Conservation (phyloP, 495 filamentous ascomycete genomes). For the Rusavskia elegans region DNA sequence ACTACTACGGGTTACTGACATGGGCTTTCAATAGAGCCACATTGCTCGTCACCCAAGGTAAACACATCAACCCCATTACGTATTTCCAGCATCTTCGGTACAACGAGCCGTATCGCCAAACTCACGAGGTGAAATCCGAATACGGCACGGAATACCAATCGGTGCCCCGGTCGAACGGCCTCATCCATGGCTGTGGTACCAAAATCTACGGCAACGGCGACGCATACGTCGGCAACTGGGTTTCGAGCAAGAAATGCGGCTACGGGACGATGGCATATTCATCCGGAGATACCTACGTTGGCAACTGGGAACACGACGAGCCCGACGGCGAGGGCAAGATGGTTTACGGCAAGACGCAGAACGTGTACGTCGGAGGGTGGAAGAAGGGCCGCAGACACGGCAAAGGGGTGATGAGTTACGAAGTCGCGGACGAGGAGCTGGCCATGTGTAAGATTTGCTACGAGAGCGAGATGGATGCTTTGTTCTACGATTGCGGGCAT, state of each 20-base stretch:
- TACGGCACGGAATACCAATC: slow-evolving; percentile 34
- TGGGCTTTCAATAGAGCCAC: not conserved
- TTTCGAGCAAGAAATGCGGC: slow-evolving; percentile 31
- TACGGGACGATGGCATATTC: slow-evolving; percentile 43
- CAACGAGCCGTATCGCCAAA: slow-evolving; percentile 25
- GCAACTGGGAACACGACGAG: slow-evolving; percentile 38
- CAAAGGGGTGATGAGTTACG: slow-evolving; percentile 45
- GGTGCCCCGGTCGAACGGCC: slow-evolving; percentile 31
- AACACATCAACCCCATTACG: slow-evolving; percentile 28
- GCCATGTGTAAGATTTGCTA: slow-evolving; percentile 50
- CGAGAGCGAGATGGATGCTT: slow-evolving; percentile 41
- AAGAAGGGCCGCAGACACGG: slow-evolving; percentile 45
- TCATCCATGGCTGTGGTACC: slow-evolving; percentile 34
- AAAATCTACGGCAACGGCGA: slow-evolving; percentile 38
- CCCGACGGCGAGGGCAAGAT: slow-evolving; percentile 44
- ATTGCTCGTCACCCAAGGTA: slow-evolving; percentile 22
- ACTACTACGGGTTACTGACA: not conserved
- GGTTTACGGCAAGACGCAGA: slow-evolving; percentile 41
- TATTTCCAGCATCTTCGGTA: slow-evolving; percentile 33
- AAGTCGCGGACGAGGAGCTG: slow-evolving; percentile 46
- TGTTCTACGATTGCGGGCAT: slow-evolving; percentile 53
- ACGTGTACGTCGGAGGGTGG: slow-evolving; percentile 49
- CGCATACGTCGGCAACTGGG: slow-evolving; percentile 38
- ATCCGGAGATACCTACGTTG: slow-evolving; percentile 46
- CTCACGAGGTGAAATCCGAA: slow-evolving; percentile 27